Base-by-base conservation (phyloP, 371 early-diverging fungal genomes). In the Mucor lusitanicus region DNA sequence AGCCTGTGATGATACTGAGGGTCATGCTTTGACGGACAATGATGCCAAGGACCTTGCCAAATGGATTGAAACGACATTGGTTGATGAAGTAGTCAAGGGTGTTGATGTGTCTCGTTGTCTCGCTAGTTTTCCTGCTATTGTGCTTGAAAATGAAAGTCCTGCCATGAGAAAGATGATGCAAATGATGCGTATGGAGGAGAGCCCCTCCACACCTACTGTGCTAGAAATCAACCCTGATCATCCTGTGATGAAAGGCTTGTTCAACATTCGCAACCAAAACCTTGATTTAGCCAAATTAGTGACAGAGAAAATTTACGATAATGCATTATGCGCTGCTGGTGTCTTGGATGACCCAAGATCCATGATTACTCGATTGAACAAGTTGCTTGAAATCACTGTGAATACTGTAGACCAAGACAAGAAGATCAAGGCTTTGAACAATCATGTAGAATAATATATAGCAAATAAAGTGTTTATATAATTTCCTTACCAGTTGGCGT, bases 211-310 rank as follows among this genome's bases (percentile, higher is more conserved):
- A 30, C 85, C 85, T 15, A 80, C 88, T 35, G 87, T 75, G 30
- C 79, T 98, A 17, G 96, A 97, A 78, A 92, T 98, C 77, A 97
- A 96, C 71, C 89, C 94, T 53, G 83, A 88, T 64, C 91, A 94
- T 69, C 86, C 92, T 3, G 84, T 94, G 53, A 91, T 94, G 81
- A 77, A 78, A 53, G 88, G 90, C 35, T 77, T 94, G 54, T 86
- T 81, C 71, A 68, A 78, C 19, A 79, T 91, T 48, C 88, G 87
- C 71, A 70, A 78, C 55, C 69, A 76, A 30, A 69, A 91, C 69
- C 88, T 90, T 35, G 87, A 75, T 28, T 80, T 92, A 39, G 90
- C 91, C 60, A 87, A 84, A 67, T 81, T 87, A 76, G 78, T 91
- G 17, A 83, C 85, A 0, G 87, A 87, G 68, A 87, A 87, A 76